A percentile compares a stretch with the other conserved stretches of the same genome.
These are phyloP conservation scores for Carex littledalei DNA, from an alignment of 176 grass and related monocot genomes.

Conservation along the genomic window DNA sequence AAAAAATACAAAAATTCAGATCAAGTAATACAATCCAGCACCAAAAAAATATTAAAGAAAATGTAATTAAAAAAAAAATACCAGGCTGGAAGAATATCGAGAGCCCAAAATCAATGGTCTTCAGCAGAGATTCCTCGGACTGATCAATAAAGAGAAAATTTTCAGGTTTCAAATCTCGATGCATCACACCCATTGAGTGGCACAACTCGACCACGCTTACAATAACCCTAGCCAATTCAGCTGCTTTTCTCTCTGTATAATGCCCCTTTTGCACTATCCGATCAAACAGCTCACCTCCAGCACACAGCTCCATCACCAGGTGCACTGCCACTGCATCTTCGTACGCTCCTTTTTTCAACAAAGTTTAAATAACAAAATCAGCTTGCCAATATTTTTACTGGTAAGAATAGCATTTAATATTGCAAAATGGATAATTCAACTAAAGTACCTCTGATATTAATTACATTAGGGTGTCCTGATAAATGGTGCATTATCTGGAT, in stretches of 20 bases:
- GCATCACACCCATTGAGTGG: conserved; percentile 49
- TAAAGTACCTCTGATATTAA: conserved; percentile 21
- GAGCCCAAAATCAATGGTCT: conserved; percentile 48
- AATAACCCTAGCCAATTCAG: conserved; percentile 38
- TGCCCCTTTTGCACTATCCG: conserved; percentile 46
- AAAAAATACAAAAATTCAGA: neutral
- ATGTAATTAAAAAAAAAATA: neutral
- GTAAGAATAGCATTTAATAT: neutral
- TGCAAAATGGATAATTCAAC: neutral
- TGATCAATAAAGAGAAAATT: conserved; percentile 46
- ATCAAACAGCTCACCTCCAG: conserved; percentile 50
- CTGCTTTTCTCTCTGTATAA: conserved; percentile 41
- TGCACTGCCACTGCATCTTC: conserved; percentile 49
- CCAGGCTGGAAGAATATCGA: conserved; percentile 40
- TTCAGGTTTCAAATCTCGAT: conserved; percentile 48
- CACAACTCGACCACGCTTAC: conserved; percentile 39
- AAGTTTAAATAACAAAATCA: neutral
- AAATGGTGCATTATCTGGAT: conserved; percentile 61
- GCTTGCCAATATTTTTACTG: neutral
- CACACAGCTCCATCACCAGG: conserved; percentile 45
- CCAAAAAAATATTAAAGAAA: neutral
- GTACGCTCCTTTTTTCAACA: conserved; percentile 23
- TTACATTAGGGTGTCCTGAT: conserved; percentile 36
- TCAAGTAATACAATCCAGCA: neutral
- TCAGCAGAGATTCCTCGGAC: conserved; percentile 33